phyloP scores from a whole-genome alignment of 202 grass and related monocot genomes.

The Musa balbisiana region DNA sequence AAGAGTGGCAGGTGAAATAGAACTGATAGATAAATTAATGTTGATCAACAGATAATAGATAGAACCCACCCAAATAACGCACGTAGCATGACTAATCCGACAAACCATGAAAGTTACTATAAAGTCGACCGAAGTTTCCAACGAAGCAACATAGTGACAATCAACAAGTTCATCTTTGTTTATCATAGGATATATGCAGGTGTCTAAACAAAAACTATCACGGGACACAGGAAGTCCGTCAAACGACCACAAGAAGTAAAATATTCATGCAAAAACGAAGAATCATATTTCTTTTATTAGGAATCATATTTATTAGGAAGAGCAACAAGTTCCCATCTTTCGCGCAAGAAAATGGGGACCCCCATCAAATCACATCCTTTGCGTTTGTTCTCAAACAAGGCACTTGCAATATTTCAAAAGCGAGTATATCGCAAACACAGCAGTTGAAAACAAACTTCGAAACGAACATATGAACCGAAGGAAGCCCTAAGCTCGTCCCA shows the following conservation, averaged over 20 bases:
- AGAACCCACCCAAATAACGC: too few species aligned
- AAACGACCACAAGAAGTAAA: background rate
- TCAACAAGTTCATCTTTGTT: background rate
- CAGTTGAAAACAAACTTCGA: too few species aligned
- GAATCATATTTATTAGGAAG: too few species aligned
- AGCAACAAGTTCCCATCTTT: background rate
- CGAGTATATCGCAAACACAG: background rate
- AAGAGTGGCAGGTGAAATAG: too few species aligned
- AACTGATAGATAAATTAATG: too few species aligned
- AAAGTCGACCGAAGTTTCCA: background rate
- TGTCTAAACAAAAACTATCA: background rate
- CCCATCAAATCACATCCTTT: background rate
- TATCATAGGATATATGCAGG: background rate
- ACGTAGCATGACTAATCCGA: too few species aligned
- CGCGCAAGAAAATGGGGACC: background rate
- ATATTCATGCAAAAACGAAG: background rate
- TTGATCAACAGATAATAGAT: too few species aligned
- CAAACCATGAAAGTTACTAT: background rate
- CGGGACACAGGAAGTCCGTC: background rate
- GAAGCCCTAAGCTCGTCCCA: background rate
- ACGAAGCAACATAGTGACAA: background rate
- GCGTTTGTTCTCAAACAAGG: background rate
- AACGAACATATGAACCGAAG: background rate
- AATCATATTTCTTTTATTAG: background rate
- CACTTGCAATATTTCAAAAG: background rate